Evolutionary conservation across 108 stramenopile genomes (phyloP).

Genomic region (Cyclostephanos invisitatus): DNA sequence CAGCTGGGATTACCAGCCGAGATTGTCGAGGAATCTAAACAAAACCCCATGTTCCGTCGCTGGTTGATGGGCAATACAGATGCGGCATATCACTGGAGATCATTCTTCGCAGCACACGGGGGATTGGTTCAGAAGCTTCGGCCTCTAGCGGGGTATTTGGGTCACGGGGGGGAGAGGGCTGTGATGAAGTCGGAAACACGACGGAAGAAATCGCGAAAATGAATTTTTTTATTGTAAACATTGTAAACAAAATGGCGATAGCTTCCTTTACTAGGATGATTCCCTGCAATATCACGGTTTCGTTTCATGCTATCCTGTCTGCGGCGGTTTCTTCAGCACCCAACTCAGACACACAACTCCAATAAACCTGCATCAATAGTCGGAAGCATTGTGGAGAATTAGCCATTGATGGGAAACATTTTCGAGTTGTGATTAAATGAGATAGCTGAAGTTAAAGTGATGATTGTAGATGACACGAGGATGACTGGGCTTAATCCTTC

Average conservation of each 20-base stretch:
- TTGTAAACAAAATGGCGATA: neutral
- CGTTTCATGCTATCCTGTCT: neutral
- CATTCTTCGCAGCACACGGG: conserved; percentile 70
- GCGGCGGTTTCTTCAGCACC: neutral
- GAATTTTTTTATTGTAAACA: neutral
- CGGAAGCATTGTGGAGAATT: neutral
- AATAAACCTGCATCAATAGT: neutral
- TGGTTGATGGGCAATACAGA: conserved; percentile 81
- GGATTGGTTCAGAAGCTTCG: conserved; percentile 69
- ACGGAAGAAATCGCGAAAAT: conserved; percentile 21
- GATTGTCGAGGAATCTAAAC: conserved; percentile 84
- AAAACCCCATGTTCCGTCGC: conserved; percentile 75
- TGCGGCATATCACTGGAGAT: conserved; percentile 71
- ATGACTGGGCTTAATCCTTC: neutral
- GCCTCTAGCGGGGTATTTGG: conserved; percentile 35
- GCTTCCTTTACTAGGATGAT: neutral
- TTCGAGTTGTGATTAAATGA: neutral
- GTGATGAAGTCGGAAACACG: conserved; percentile 29
- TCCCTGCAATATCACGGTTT: neutral
- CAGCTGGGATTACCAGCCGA: conserved; percentile 74
- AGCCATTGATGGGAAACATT: neutral
- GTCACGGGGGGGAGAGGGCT: conserved; percentile 10
- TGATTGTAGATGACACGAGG: neutral
- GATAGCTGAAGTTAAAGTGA: too few species aligned
- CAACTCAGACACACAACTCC: neutral